Base-by-base conservation (phyloP, 768 basidiomycete species). In the Russula olivacea region DNA sequence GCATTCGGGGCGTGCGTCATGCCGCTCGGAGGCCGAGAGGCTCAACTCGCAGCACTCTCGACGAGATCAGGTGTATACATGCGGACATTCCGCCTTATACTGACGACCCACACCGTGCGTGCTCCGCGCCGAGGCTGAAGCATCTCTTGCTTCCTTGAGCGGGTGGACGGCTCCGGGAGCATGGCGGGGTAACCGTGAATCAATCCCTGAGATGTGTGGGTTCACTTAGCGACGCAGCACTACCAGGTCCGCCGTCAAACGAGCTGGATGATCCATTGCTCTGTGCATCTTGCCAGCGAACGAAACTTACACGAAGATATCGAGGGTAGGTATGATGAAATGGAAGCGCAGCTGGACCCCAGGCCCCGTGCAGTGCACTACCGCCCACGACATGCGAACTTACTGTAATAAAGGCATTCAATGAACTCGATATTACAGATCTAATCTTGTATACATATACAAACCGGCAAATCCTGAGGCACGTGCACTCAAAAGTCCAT, bases 11-110 rank as follows among this genome's bases (percentile, higher is more conserved):
- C 61, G 72, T 63, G 78, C 61, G 61, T 58, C n/a, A 66, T 41
- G 4, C 69, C 64, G 45, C 65, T 66, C 2, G 68, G 73, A 10
- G 77, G 70, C 2, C 75, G 68, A 0, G 75, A 65, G 9, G 74
- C 77, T 84, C 84, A 85, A 52, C 76, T 74, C 11, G 80, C 76
- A 0, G 78, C 79, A 3, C 79, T 85, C 69, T 83, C 85, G 57
- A 98, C 86, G 25, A 98, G 79, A 71, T 98, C 94, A 2, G 83
- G 81, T 1, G 88, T 86, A 74, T 98, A 97, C 77, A 93, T 88
- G 28, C 95, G 77, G 2, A 96, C 92, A 66, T 90, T 88, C 56
- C 93, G 78, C 32, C 87, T 80, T 1, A 93, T 87, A 67, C 83
- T 82, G 63, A 90, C 81, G 21, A 96, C 83, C 11, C 88, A 82